phyloP scores from a whole-genome alignment of 441 rosid species.

The Euphorbia celastroides region DNA sequence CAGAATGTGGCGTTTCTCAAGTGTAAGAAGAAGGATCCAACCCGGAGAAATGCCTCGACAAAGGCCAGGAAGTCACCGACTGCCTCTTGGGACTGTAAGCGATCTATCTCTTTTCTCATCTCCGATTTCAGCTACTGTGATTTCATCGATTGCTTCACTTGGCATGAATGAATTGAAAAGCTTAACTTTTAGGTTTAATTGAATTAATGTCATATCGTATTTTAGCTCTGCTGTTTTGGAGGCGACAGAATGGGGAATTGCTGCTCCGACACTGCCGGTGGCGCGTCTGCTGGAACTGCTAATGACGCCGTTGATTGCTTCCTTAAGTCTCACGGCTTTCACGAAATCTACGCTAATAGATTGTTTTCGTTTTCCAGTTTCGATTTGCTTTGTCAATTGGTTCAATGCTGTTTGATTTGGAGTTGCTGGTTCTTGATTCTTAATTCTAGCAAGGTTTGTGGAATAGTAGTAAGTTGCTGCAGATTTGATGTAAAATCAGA shows the following conservation, averaged over 20 bases:
- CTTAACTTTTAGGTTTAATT: no score
- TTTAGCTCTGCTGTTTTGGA: no score
- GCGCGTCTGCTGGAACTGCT: constrained; percentile 37
- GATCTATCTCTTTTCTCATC: neutral
- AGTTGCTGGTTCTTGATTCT: no score
- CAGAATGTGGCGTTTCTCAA: constrained; percentile 87
- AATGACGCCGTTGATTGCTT: constrained; percentile 61
- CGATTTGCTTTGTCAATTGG: neutral
- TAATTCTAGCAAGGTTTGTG: no score
- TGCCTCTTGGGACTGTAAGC: constrained; percentile 86
- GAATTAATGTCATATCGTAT: no score
- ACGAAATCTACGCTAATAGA: constrained; percentile 51
- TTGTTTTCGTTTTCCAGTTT: neutral
- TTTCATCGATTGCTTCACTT: no score
- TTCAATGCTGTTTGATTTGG: neutral
- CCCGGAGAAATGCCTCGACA: constrained; percentile 92
- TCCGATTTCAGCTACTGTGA: no score
- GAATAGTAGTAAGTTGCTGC: neutral
- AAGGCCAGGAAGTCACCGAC: constrained; percentile 91
- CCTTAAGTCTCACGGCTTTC: constrained; percentile 59
- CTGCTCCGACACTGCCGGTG: constrained; percentile 60
- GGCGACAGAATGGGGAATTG: constrained; percentile 63
- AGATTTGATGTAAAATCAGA: neutral
- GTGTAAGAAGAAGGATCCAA: constrained; percentile 96
- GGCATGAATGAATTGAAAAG: neutral